Percentiles rank a stretch among this genome's conserved stretches.
These are phyloP conservation scores for Phytophthora cactorum DNA, from an alignment of 352 stramenopile genomes.

Conservation along the genomic window DNA sequence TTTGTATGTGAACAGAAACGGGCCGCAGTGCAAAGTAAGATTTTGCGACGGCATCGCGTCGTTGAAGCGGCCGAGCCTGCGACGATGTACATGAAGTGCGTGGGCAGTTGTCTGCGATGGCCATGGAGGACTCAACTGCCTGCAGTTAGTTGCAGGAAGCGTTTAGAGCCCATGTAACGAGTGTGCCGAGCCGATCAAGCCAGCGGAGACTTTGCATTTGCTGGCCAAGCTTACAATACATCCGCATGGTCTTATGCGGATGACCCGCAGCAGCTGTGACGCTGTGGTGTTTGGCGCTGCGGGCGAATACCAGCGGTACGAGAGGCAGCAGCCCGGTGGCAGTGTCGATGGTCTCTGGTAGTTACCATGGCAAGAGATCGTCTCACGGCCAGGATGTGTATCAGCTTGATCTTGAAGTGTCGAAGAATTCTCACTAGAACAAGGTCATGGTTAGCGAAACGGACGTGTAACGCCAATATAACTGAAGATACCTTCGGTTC, in stretches of 20 bases:
- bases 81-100: neutral
- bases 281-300: neutral
- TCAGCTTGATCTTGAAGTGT: conserved; percentile 3
- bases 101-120: neutral
- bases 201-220: neutral
- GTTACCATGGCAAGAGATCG: neutral
- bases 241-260: conserved; percentile 8
- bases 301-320: conserved; percentile 8
- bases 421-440: conserved; percentile 10
- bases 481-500: conserved; percentile 15
- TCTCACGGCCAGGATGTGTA: neutral
- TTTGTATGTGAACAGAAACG: conserved; percentile 23
- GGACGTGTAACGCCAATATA: conserved; percentile 1
- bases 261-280: conserved; percentile 2
- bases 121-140: conserved; percentile 3
- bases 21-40: neutral
- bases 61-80: conserved; percentile 6
- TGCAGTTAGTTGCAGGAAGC: neutral
- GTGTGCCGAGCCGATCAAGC: neutral
- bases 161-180: neutral
- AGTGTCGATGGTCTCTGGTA: neutral
- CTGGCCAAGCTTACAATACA: neutral
- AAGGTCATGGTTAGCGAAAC: neutral
- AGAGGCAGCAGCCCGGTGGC: conserved; percentile 1
- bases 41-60: conserved; percentile 14